These are phyloP conservation scores for Phytophthora europaea DNA, from an alignment of 352 stramenopile species.

Conservation along the genomic window DNA sequence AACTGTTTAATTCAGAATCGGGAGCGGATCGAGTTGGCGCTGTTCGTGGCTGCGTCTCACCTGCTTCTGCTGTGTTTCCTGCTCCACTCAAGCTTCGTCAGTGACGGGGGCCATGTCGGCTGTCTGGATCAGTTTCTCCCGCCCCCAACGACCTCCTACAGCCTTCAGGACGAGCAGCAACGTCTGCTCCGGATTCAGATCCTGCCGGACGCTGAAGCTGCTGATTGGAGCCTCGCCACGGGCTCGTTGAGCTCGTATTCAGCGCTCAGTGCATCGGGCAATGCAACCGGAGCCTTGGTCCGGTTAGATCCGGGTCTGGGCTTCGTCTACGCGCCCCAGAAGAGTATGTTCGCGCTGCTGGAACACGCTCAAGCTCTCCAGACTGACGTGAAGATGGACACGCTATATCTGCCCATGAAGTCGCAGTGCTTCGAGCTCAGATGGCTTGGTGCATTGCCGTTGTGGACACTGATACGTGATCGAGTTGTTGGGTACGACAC, in stretches of 20 bases:
- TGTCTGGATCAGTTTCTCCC: conserved; percentile 54
- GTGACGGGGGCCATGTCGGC: conserved; percentile 21
- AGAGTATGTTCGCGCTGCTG: conserved; percentile 73
- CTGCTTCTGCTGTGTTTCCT: conserved; percentile 58
- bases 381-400: conserved; percentile 44
- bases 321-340: conserved; percentile 78
- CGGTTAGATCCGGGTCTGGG: conserved; percentile 38
- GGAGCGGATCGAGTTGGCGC: conserved; percentile 58
- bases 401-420: conserved; percentile 46
- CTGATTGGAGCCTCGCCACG: conserved; percentile 24
- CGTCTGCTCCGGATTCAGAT: conserved; percentile 56
- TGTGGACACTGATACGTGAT: conserved; percentile 62
- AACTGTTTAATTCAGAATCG: conserved; percentile 44
- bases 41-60: conserved; percentile 69
- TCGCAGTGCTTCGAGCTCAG: conserved; percentile 64
- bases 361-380: conserved; percentile 44
- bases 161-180: conserved; percentile 25
- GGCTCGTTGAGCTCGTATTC: conserved; percentile 14
- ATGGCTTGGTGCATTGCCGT: conserved; percentile 43
- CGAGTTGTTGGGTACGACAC: conserved; percentile 89
- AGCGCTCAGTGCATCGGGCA: background rate
- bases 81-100: conserved; percentile 70
- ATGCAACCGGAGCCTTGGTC: background rate
- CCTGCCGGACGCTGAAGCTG: conserved; percentile 17
- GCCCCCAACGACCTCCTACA: conserved; percentile 7